Evolutionary conservation across 2,329 filamentous ascomycete species (phyloP), one percentile per base, ranked within the genome.

Genomic region (Chaetomiaceae sp.): DNA sequence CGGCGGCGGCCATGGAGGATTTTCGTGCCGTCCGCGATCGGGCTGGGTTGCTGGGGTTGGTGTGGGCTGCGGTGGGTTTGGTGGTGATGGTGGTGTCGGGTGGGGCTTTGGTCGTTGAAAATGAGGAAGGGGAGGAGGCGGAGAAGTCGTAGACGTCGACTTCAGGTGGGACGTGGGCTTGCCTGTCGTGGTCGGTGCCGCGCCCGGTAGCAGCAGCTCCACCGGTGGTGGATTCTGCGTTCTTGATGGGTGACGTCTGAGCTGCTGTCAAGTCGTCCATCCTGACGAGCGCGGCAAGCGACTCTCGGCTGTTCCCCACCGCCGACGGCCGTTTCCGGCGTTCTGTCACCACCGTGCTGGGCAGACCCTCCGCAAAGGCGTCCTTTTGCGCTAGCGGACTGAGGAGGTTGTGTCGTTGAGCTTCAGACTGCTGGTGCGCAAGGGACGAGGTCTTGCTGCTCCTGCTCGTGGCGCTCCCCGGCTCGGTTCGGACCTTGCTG

Each of bases 111-210:
- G 29, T 32, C 10, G 29, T 11, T n/a, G 30, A 52, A 29, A n/a
- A n/a, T n/a, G 64, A 41, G 41, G 48, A 51, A 1, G 73, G 72
- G 5, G 75, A 75, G 3, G 71, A 70, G 47, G 65, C 67, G 6
- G 67, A 67, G 52, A 81, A 78, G 45, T 80, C 76, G 52, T 81
- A 80, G 6, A 78, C 65, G 54, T 81, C 77, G 10, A 61, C 30
- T 35, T 36, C 39, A 18, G 17, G 17, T 19, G 29, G n/a, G n/a
- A n/a, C n/a, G 11, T 12, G 17, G 22, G 22, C 22, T 19, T 42
- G 26, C 4, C 5, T 30, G 37, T 7, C n/a, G 30, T 24, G 11
- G n/a, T 14, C 29, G n/a, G 15, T 39, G 26, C 14, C 10, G 29
- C 15, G 27, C 9, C 33, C 22, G 27, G 19, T 36, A 26, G 42